A percentile compares a stretch with the other conserved stretches of the same genome.
phyloP scores from a whole-genome alignment of 441 rosid genomes.

The Aleurites moluccanus region DNA sequence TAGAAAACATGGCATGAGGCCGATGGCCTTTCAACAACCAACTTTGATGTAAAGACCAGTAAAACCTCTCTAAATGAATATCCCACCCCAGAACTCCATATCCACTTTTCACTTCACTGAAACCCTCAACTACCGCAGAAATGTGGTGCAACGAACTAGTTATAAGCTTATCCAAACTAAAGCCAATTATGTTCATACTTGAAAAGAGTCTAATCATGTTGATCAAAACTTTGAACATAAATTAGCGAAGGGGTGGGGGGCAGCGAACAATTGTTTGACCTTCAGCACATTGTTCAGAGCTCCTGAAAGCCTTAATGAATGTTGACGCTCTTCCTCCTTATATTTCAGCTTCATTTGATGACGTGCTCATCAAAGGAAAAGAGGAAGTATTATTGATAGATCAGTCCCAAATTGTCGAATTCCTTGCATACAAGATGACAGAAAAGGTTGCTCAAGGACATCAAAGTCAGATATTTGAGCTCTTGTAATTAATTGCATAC shows the following conservation, averaged over 20 bases:
- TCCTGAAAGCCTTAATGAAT: constrained; percentile 60
- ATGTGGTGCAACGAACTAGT: background rate
- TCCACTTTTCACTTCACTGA: background rate
- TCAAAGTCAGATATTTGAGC: background rate
- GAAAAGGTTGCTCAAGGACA: background rate
- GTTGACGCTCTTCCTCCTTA: constrained; percentile 63
- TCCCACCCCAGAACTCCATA: background rate
- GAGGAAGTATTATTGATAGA: too few relatives aligned
- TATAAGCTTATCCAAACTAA: background rate
- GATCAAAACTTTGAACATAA: background rate
- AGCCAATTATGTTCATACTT: background rate
- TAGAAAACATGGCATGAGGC: background rate
- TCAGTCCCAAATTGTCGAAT: constrained; percentile 81
- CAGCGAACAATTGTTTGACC: constrained; percentile 32
- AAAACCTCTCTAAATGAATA: background rate
- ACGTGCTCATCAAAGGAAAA: constrained; percentile 66
- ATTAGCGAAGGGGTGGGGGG: background rate
- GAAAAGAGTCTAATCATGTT: background rate
- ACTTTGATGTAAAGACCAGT: background rate
- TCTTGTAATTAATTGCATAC: constrained; percentile 31
- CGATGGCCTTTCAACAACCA: background rate
- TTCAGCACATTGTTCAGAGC: constrained; percentile 59
- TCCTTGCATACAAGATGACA: constrained; percentile 40
- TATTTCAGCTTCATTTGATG: too few relatives aligned
- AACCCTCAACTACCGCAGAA: background rate